These are phyloP conservation scores for Diaporthe batatas DNA, from an alignment of 2,329 filamentous ascomycete genomes.

Conservation along the genomic window DNA sequence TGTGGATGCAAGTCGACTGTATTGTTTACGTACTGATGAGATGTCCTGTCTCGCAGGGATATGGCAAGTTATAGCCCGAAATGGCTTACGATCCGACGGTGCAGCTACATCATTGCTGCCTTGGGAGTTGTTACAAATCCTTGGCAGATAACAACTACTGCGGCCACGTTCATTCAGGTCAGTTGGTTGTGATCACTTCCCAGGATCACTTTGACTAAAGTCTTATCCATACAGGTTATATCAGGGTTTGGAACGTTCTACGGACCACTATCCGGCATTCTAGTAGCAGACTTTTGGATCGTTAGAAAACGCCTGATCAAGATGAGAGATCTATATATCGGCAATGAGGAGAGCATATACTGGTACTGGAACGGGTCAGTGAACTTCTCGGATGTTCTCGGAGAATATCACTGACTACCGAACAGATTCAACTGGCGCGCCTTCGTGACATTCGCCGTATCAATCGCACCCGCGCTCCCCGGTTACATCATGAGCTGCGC, in stretches of 20 bases:
- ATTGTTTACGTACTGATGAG: not conserved
- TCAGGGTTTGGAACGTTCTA: slow-evolving; percentile 45
- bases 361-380: slow-evolving; percentile 41
- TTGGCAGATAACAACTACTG: slow-evolving; percentile 39
- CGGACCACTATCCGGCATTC: slow-evolving; percentile 43
- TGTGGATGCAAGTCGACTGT: too few species aligned
- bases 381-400: too few species aligned
- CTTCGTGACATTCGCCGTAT: slow-evolving; percentile 37
- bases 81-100: slow-evolving; percentile 36
- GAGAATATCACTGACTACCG: not conserved
- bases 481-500: slow-evolving; percentile 38
- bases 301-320: slow-evolving; percentile 43
- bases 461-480: slow-evolving; percentile 34
- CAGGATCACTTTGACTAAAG: not conserved
- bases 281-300: slow-evolving; percentile 45
- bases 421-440: slow-evolving; percentile 43
- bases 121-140: slow-evolving; percentile 35
- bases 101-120: slow-evolving; percentile 33
- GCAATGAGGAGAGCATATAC: slow-evolving; percentile 44
- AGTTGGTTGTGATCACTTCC: not conserved
- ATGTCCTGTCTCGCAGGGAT: not conserved
- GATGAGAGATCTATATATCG: slow-evolving; percentile 44
- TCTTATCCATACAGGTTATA: slow-evolving; percentile 37
- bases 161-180: slow-evolving; percentile 35
- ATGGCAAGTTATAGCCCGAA: slow-evolving; percentile 33